Conservation (phyloP, 805 yeast genomes). For the Zygotorulaspora chibaensis region DNA sequence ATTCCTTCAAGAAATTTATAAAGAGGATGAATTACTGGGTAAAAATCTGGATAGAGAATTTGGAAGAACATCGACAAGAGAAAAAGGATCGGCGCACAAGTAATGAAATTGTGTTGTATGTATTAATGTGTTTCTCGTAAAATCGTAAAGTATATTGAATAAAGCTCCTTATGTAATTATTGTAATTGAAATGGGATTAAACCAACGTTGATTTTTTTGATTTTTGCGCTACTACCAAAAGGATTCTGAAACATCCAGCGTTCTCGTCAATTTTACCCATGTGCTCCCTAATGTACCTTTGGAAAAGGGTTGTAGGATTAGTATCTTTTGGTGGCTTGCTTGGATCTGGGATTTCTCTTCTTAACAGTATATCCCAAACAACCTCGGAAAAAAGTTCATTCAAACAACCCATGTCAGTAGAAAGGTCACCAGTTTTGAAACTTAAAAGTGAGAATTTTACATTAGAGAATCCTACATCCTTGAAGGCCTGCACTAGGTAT, state of each 20-base stretch:
- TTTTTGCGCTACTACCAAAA: constrained; percentile 29
- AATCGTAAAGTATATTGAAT: neutral
- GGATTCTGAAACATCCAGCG: constrained; percentile 27
- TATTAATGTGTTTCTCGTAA: too few relatives aligned
- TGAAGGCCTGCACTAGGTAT: constrained; percentile 23
- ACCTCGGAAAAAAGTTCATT: constrained; percentile 26
- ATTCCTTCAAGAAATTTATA: constrained; percentile 39
- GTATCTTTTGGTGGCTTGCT: constrained; percentile 16
- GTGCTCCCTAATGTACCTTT: constrained; percentile 28
- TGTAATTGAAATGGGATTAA: neutral
- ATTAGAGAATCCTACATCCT: constrained; percentile 29
- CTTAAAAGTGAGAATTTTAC: constrained; percentile 27
- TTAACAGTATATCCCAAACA: constrained; percentile 20
- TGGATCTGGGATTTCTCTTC: constrained; percentile 16
- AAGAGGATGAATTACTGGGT: constrained; percentile 42
- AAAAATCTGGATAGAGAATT: constrained; percentile 34
- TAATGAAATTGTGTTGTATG: neutral
- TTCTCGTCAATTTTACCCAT: constrained; percentile 25
- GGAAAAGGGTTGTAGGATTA: constrained; percentile 22
- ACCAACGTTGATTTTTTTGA: constrained; percentile 13
- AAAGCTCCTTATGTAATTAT: neutral
- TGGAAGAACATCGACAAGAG: constrained; percentile 23
- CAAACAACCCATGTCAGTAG: constrained; percentile 29
- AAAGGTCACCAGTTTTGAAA: constrained; percentile 29
- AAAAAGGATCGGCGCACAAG: constrained; percentile 6